A percentile compares a stretch with the other conserved stretches of the same genome.
Evolutionary conservation across 2,329 filamentous ascomycete genomes (phyloP).

Genomic region (Trichoderma simmonsii): DNA sequence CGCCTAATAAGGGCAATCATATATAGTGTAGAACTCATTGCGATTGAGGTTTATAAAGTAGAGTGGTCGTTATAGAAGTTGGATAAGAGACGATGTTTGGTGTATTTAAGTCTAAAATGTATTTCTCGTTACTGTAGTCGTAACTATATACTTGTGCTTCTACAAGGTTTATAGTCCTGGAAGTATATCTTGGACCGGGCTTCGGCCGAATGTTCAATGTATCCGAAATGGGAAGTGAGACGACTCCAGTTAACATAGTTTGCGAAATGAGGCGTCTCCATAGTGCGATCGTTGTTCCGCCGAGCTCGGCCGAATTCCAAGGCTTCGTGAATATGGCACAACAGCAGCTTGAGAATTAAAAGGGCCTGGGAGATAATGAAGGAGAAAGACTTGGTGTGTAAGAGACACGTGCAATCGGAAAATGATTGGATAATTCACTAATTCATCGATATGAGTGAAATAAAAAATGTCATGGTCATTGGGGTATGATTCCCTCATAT

Average conservation of each 20-base stretch:
- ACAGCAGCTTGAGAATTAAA: background rate
- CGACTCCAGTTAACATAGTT: background rate
- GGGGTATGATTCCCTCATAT: background rate
- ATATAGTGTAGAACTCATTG: background rate
- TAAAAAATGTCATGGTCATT: background rate
- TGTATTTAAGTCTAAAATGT: background rate
- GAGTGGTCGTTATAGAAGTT: too few relatives aligned
- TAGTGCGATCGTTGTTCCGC: background rate
- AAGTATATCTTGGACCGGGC: background rate
- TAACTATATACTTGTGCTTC: background rate
- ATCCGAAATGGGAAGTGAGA: too few relatives aligned
- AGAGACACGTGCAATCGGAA: background rate
- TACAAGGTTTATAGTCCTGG: background rate
- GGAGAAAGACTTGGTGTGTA: background rate
- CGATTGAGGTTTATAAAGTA: background rate
- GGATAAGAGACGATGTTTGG: background rate
- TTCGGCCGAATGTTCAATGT: background rate
- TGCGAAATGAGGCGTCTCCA: background rate
- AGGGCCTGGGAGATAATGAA: background rate
- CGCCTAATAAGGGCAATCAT: slow-evolving; percentile 8
- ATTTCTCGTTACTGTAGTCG: background rate
- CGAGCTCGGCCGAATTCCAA: slow-evolving; percentile 14
- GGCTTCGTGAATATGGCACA: background rate
- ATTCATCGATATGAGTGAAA: background rate
- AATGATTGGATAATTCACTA: background rate